A percentile compares a stretch with the other conserved stretches of the same genome.
Evolutionary conservation across 768 basidiomycete genomes (phyloP).

Genomic region (Amanita thiersii): DNA sequence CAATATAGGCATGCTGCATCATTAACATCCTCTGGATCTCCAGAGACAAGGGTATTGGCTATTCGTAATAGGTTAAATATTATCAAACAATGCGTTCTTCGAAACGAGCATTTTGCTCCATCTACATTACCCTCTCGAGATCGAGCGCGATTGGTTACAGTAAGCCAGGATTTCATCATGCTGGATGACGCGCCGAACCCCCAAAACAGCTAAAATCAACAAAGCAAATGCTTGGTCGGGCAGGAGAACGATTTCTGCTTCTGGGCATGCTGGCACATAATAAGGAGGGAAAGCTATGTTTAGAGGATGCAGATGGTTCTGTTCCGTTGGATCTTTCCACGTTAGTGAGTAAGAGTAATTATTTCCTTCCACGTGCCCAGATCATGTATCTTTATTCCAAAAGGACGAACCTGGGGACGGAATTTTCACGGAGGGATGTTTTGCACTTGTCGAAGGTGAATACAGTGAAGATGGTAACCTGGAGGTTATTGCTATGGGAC

Average conservation of each 20-base stretch:
- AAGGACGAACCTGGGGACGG: constrained; percentile 93
- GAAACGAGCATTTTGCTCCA: constrained; percentile 97
- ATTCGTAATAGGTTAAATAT: constrained; percentile 82
- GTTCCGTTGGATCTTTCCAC: constrained; percentile 87
- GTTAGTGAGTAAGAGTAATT: constrained; percentile 43
- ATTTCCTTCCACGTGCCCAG: neutral
- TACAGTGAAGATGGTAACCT: constrained; percentile 90
- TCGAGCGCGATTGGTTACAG: constrained; percentile 82
- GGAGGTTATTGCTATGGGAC: constrained; percentile 89
- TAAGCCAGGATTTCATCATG: constrained; percentile 22
- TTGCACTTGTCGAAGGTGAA: constrained; percentile 92
- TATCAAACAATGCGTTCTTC: constrained; percentile 85
- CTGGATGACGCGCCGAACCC: neutral
- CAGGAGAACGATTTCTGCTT: constrained; percentile 84
- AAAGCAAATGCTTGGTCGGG: constrained; percentile 88
- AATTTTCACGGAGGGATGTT: constrained; percentile 91
- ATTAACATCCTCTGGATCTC: constrained; percentile 71
- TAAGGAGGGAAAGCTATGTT: constrained; percentile 83
- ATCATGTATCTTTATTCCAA: constrained; percentile 3
- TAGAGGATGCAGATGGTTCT: constrained; percentile 90
- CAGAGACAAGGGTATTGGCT: constrained; percentile 73
- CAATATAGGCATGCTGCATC: constrained; percentile 39
- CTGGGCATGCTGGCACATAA: constrained; percentile 88
- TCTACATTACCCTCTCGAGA: constrained; percentile 89
- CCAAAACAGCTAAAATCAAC: constrained; percentile 79